These are phyloP conservation scores for Delphinella strobiligena DNA, from an alignment of 2,329 filamentous ascomycete genomes.

Conservation along the genomic window DNA sequence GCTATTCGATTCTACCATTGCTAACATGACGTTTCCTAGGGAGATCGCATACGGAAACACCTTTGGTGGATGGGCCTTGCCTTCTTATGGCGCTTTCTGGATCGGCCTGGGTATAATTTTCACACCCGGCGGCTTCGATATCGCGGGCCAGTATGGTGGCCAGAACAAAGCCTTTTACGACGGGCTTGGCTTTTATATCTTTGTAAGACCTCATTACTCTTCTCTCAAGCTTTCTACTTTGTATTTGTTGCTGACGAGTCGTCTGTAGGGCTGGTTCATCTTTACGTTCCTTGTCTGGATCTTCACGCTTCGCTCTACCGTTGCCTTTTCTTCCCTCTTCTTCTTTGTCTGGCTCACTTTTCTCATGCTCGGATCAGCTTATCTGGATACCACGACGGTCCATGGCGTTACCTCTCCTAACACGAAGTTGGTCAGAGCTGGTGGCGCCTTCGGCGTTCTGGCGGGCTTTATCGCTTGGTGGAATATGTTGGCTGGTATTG, in stretches of 20 bases:
- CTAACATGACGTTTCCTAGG: slow-evolving; percentile 35
- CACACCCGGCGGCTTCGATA: slow-evolving; percentile 54
- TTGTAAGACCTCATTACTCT: slow-evolving; percentile 15
- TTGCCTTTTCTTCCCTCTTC: slow-evolving; percentile 69
- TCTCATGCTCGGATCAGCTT: slow-evolving; percentile 55
- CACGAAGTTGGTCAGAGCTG: slow-evolving; percentile 44
- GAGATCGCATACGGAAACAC: slow-evolving; percentile 84
- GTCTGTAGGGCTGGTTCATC: slow-evolving; percentile 63
- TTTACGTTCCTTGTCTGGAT: slow-evolving; percentile 66
- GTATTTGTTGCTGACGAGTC: background rate
- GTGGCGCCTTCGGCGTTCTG: slow-evolving; percentile 68
- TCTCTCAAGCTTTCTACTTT: background rate
- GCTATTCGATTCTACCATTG: slow-evolving; percentile 5
- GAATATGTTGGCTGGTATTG: slow-evolving; percentile 58
- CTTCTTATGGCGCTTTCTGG: slow-evolving; percentile 79
- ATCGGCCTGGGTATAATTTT: slow-evolving; percentile 60
- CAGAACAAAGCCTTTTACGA: slow-evolving; percentile 37
- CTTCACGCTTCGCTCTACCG: slow-evolving; percentile 63
- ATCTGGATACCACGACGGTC: slow-evolving; percentile 35
- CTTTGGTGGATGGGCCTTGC: slow-evolving; percentile 69
- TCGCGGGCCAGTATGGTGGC: slow-evolving; percentile 35
- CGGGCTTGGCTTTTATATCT: slow-evolving; percentile 62
- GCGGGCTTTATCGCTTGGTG: slow-evolving; percentile 80
- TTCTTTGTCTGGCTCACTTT: slow-evolving; percentile 62
- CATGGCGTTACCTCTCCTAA: slow-evolving; percentile 17